Conservation (phyloP, 495 filamentous ascomycete species). For the Aspergillus campestris region DNA sequence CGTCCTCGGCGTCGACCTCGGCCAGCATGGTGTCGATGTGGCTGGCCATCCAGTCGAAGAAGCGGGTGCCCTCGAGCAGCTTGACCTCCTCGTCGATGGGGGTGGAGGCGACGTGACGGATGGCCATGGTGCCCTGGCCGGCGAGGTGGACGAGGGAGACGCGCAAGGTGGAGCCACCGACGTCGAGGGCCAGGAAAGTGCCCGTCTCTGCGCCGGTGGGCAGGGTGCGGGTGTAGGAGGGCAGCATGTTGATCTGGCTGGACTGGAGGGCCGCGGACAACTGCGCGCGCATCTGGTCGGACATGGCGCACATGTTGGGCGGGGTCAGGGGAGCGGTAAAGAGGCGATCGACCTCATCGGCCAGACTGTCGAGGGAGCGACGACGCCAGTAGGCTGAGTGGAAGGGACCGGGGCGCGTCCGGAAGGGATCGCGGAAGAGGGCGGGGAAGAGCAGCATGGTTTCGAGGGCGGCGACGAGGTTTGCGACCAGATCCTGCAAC, state of each 20-base stretch:
- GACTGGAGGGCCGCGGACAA: slow-evolving; percentile 44
- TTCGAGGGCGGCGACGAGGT: slow-evolving; percentile 41
- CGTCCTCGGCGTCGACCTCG: slow-evolving; percentile 30
- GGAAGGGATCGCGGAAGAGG: slow-evolving; percentile 34
- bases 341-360: slow-evolving; percentile 40
- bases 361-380: slow-evolving; percentile 42
- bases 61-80: slow-evolving; percentile 42
- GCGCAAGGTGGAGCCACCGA: slow-evolving; percentile 59
- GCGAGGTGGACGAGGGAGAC: slow-evolving; percentile 52
- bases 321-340: slow-evolving; percentile 37
- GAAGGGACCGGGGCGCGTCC: slow-evolving; percentile 28
- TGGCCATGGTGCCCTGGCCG: slow-evolving; percentile 44
- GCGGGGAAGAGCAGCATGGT: slow-evolving; percentile 45
- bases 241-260: slow-evolving; percentile 55
- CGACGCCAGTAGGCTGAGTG: slow-evolving; percentile 33
- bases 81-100: slow-evolving; percentile 48
- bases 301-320: slow-evolving; percentile 44
- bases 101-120: slow-evolving; percentile 40
- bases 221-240: slow-evolving; percentile 55
- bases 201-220: slow-evolving; percentile 53
- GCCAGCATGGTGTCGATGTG: slow-evolving; percentile 48
- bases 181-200: slow-evolving; percentile 54
- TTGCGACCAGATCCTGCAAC: slow-evolving; percentile 47
- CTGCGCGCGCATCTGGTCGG: slow-evolving; percentile 50
- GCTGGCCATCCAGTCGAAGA: slow-evolving; percentile 64